Conservation (phyloP, 371 early-diverging fungal species). For the Enterocytospora artemiae region DNA sequence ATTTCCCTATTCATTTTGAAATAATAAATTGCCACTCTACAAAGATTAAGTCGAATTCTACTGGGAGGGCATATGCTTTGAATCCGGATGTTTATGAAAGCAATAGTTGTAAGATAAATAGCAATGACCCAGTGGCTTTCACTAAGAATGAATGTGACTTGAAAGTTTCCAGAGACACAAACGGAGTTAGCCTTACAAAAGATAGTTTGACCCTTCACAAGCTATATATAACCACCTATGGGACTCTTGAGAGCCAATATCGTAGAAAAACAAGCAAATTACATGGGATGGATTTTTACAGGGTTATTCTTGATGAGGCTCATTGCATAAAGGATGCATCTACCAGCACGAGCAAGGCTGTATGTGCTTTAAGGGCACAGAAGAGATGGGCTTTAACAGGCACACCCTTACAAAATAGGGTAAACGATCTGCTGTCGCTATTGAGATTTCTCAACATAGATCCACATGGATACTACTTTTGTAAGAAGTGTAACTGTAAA, state of each 20-base stretch:
- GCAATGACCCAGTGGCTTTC: conserved; percentile 46
- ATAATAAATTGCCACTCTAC: conserved; percentile 67
- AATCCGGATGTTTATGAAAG: conserved; percentile 15
- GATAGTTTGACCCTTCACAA: not conserved
- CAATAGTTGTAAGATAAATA: conserved; percentile 7
- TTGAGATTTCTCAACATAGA: conserved; percentile 67
- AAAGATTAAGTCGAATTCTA: conserved; percentile 31
- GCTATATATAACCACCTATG: conserved; percentile 80
- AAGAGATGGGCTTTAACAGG: conserved; percentile 81
- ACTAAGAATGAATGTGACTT: conserved; percentile 1
- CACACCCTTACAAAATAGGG: conserved; percentile 87
- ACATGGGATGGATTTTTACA: conserved; percentile 73
- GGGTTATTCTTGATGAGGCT: conserved; percentile 91
- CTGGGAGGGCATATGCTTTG: conserved; percentile 7
- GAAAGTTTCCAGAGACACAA: not conserved
- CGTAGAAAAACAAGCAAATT: conserved; percentile 60
- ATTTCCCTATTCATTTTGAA: conserved; percentile 70
- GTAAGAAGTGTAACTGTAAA: conserved; percentile 71
- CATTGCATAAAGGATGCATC: conserved; percentile 84
- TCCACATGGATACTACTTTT: conserved; percentile 73
- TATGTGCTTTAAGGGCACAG: conserved; percentile 76
- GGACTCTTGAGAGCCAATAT: conserved; percentile 71
- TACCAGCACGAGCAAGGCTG: conserved; percentile 75
- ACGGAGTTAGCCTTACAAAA: not conserved
- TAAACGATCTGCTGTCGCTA: conserved; percentile 83